These are phyloP conservation scores for Cystobasidium sp. DNA, from an alignment of 1,284 basidiomycete species.

Conservation along the genomic window DNA sequence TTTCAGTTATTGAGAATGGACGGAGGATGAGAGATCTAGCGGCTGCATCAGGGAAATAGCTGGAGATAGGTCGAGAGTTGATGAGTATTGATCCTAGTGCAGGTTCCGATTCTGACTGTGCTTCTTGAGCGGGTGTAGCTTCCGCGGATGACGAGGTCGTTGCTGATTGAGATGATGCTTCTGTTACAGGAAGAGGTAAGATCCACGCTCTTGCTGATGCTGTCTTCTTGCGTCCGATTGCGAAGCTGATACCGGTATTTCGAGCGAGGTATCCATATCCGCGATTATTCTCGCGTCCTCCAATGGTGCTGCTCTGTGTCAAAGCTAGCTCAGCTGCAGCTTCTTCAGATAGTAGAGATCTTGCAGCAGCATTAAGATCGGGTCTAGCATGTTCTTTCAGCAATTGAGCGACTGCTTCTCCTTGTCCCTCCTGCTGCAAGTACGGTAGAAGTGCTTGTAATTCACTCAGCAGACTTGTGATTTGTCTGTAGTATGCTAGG, in stretches of 20 bases:
- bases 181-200: conserved; percentile 65
- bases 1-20: conserved; percentile 80
- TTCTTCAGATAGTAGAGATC: conserved; percentile 7
- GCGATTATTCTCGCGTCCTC: conserved; percentile 13
- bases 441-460: conserved; percentile 30
- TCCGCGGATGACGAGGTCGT: conserved; percentile 43
- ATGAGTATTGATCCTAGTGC: conserved; percentile 64
- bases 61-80: conserved; percentile 77
- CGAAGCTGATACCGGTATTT: conserved; percentile 74
- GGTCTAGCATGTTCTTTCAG: conserved; percentile 17
- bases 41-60: conserved; percentile 75
- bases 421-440: conserved; percentile 19
- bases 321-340: neutral
- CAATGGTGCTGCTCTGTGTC: neutral
- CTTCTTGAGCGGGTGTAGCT: conserved; percentile 37
- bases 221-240: conserved; percentile 81
- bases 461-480: conserved; percentile 37
- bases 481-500: conserved; percentile 42
- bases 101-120: conserved; percentile 50
- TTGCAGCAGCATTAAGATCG: neutral
- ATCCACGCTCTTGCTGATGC: conserved; percentile 90
- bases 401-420: conserved; percentile 22
- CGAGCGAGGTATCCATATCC: conserved; percentile 34
- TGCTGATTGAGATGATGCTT: conserved; percentile 34
- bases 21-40: conserved; percentile 81